Conservation (phyloP, 345 rosid genomes). For the Reutealis trisperma region DNA sequence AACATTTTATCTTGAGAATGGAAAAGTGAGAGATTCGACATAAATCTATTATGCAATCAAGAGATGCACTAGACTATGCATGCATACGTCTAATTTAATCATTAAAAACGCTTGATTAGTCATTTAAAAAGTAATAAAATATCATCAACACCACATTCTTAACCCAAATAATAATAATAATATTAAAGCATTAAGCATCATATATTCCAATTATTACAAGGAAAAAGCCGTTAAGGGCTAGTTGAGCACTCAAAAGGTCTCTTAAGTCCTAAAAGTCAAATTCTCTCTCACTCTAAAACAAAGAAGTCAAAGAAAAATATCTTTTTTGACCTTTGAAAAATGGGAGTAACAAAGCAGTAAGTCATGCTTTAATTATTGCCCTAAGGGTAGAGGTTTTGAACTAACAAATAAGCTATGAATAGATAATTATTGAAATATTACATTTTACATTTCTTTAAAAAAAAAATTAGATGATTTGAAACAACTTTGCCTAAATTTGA, state of each 20-base stretch:
- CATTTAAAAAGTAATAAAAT: not conserved
- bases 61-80: no score
- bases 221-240: not conserved
- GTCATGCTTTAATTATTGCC: constrained; percentile 8
- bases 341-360: not conserved
- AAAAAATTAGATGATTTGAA: no score
- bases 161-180: not conserved
- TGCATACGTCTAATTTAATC: not conserved
- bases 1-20: no score
- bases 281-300: not conserved
- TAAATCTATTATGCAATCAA: no score
- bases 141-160: not conserved
- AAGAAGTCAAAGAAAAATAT: not conserved
- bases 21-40: no score
- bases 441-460: no score
- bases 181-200: not conserved
- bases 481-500: no score
- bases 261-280: not conserved
- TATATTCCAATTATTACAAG: not conserved
- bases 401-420: not conserved
- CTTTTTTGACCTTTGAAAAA: constrained; percentile 1
- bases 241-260: not conserved
- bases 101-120: not conserved
- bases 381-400: not conserved
- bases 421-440: not conserved